Conservation (phyloP, 2,329 filamentous ascomycete species). For the Fusarium nurragi region DNA sequence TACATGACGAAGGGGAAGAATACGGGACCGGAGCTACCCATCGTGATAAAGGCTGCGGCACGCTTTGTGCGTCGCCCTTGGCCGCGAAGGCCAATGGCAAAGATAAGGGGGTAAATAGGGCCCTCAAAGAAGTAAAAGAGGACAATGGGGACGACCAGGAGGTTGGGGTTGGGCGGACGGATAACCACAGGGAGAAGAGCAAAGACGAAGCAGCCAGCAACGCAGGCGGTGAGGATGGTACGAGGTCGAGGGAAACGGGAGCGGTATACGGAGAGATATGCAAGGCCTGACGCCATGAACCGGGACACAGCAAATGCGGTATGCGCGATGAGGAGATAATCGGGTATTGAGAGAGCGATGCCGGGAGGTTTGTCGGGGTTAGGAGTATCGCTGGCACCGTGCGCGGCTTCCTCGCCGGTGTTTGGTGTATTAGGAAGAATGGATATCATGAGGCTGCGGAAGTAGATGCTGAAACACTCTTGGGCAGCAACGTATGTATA, state of each 20-base stretch:
- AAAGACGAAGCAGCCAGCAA: conserved; percentile 68
- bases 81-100: conserved; percentile 80
- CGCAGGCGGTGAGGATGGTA: conserved; percentile 73
- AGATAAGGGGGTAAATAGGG: conserved; percentile 84
- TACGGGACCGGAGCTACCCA: conserved; percentile 76
- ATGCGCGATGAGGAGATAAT: conserved; percentile 78
- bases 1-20: conserved; percentile 80
- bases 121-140: conserved; percentile 84
- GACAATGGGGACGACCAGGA: conserved; percentile 68
- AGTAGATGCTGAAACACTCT: conserved; percentile 70
- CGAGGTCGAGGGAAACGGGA: conserved; percentile 69
- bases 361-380: conserved; percentile 52
- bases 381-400: conserved; percentile 43
- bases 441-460: conserved; percentile 60
- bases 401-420: conserved; percentile 34
- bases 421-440: conserved; percentile 47
- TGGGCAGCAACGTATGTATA: conserved; percentile 84
- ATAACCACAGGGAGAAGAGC: conserved; percentile 60
- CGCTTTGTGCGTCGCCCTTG: conserved; percentile 83
- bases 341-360: conserved; percentile 64
- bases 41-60: conserved; percentile 80
- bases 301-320: conserved; percentile 77
- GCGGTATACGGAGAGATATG: conserved; percentile 62
- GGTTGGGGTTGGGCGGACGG: conserved; percentile 56
- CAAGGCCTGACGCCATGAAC: conserved; percentile 72